These are phyloP conservation scores for Ogataea methanolica DNA, from an alignment of 805 yeast genomes.

Conservation along the genomic window DNA sequence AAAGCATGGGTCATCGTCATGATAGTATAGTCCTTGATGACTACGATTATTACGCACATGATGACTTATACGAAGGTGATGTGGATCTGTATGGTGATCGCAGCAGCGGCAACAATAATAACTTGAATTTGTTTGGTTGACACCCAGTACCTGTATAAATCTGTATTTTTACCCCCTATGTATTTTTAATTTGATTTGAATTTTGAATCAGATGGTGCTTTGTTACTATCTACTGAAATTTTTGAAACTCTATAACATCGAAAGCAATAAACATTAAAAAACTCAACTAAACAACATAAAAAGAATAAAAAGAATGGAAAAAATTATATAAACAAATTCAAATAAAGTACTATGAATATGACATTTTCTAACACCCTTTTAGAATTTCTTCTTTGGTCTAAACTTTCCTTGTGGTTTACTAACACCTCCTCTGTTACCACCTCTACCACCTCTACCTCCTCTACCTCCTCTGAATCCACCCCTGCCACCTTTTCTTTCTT, in stretches of 20 bases:
- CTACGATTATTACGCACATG: constrained; percentile 25
- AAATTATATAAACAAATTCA: not conserved
- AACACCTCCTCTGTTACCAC: constrained; percentile 6
- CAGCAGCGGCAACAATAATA: constrained; percentile 1
- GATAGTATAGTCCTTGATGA: not conserved
- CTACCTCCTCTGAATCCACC: not conserved
- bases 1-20: not conserved
- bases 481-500: not conserved
- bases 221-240: not conserved
- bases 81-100: constrained; percentile 14
- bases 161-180: not conserved
- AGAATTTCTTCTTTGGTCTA: constrained; percentile 58
- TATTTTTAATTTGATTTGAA: not conserved
- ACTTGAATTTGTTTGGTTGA: constrained; percentile 16
- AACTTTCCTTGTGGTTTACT: constrained; percentile 41
- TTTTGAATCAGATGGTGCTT: no score
- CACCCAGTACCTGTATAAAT: not conserved
- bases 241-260: no score
- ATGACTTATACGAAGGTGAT: constrained; percentile 5
- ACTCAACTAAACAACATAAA: no score
- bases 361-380: constrained; percentile 6
- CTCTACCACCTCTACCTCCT: constrained; percentile 5
- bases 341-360: not conserved
- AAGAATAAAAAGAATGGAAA: not conserved
- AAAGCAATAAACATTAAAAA: no score